A percentile compares a stretch with the other conserved stretches of the same genome.
These are phyloP conservation scores for Suillus hirtellus DNA, from an alignment of 768 basidiomycete genomes.

Conservation along the genomic window DNA sequence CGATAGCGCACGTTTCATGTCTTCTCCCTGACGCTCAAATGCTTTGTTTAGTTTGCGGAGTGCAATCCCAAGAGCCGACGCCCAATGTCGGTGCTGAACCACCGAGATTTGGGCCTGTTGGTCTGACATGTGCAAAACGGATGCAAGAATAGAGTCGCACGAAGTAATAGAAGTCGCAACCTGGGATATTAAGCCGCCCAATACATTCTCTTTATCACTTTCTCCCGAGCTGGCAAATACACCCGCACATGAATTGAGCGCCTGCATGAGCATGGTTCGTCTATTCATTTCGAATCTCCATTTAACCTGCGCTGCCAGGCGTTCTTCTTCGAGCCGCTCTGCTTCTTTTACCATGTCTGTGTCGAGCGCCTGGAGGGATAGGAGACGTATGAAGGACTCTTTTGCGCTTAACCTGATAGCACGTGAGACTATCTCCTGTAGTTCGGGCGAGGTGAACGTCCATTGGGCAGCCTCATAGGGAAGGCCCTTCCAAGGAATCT, in stretches of 20 bases:
- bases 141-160: slow-evolving; percentile 58
- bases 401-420: slow-evolving; percentile 69
- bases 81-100: slow-evolving; percentile 64
- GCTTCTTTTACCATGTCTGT: slow-evolving; percentile 57
- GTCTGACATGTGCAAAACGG: slow-evolving; percentile 58
- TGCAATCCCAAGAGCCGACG: slow-evolving; percentile 77
- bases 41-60: slow-evolving; percentile 78
- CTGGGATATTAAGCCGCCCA: slow-evolving; percentile 52
- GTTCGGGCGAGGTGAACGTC: slow-evolving; percentile 50
- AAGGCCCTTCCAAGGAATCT: slow-evolving; percentile 67
- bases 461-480: slow-evolving; percentile 71
- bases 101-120: slow-evolving; percentile 64
- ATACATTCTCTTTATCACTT: slow-evolving; percentile 37
- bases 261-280: slow-evolving; percentile 70
- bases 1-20: slow-evolving; percentile 49
- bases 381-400: slow-evolving; percentile 70
- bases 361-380: slow-evolving; percentile 64
- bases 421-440: slow-evolving; percentile 70
- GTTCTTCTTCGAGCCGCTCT: slow-evolving; percentile 54
- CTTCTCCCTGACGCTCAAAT: slow-evolving; percentile 63
- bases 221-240: slow-evolving; percentile 27
- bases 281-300: slow-evolving; percentile 69
- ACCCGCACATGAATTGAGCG: slow-evolving; percentile 55
- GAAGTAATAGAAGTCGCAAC: slow-evolving; percentile 58
- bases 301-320: slow-evolving; percentile 56